Percentiles rank a stretch among this genome's conserved stretches.
phyloP scores from a whole-genome alignment of 352 stramenopile genomes.

The Phytophthora litchii region DNA sequence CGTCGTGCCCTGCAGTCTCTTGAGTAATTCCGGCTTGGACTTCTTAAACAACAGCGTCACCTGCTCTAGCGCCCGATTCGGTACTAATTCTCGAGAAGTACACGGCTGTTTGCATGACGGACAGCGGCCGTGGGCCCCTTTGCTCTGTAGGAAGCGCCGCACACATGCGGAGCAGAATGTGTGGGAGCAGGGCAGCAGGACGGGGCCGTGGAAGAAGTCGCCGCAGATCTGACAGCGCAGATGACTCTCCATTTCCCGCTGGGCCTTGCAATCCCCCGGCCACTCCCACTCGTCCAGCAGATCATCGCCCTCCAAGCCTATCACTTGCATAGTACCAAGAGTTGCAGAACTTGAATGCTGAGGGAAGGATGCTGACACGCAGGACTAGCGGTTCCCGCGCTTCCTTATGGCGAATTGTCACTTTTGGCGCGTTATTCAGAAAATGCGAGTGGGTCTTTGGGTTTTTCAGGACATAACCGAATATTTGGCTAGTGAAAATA shows the following conservation, averaged over 20 bases:
- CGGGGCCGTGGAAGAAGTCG: slow-evolving; percentile 83
- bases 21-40: slow-evolving; percentile 73
- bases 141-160: slow-evolving; percentile 76
- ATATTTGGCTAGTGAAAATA: slow-evolving; percentile 4
- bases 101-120: slow-evolving; percentile 83
- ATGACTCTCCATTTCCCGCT: slow-evolving; percentile 75
- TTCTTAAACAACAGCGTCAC: slow-evolving; percentile 69
- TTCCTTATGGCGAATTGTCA: neutral
- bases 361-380: neutral
- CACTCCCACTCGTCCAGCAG: slow-evolving; percentile 80
- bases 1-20: slow-evolving; percentile 31
- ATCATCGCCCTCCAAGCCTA: slow-evolving; percentile 19
- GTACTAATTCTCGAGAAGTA: slow-evolving; percentile 56
- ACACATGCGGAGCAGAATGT: slow-evolving; percentile 88
- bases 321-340: slow-evolving; percentile 18
- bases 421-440: neutral
- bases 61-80: slow-evolving; percentile 79
- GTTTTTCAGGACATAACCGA: too few species aligned
- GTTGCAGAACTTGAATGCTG: neutral
- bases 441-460: neutral
- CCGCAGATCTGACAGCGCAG: slow-evolving; percentile 86
- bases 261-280: slow-evolving; percentile 56
- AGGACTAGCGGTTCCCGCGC: neutral
- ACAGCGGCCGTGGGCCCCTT: slow-evolving; percentile 73
- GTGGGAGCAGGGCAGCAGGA: slow-evolving; percentile 80